Base-by-base conservation (phyloP, 176 grass and related monocot species). In the Bolboschoenus planiculmis region DNA sequence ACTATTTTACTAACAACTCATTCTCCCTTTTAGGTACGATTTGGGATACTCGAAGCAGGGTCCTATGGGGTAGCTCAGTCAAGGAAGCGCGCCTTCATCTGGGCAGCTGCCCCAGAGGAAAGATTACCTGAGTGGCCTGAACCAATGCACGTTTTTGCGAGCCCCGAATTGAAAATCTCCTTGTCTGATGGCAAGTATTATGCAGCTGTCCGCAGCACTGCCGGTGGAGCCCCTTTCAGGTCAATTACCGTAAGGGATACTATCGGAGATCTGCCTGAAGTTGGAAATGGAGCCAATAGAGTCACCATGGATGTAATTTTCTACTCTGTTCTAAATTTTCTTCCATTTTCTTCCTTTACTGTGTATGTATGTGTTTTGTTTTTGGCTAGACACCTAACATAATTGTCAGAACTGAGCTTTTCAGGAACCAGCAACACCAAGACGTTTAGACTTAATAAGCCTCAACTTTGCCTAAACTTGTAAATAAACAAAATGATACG, bases 31-130 rank as follows among this genome's bases (percentile, higher is more conserved):
- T 85, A 99, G 96, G 96, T 99, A 14, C 89, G 96, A 65, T 99
- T 99, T 83, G 96, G 96, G 76, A 99, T 99, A 81, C 81, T 99
- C 31, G 96, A 99, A 87, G 96, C 96, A 36, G 96, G 96, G 48
- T 59, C 92, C 68, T 99, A 86, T 86, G 96, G 96, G 51, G 96
- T 99, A 76, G 90, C 96, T 15, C 96, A 99, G 56, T 99, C 96
- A 70, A 93, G 96, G 77, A 99, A 99, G 86, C 90, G 93, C 66
- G 93, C 96, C 48, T 99, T 99, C 67, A 95, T 99, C 81, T 99
- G 91, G 96, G 96, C 96, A 78, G 96, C 96, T 82, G 86, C 91
- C 71, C 96, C 96, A 60, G 89, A 90, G 73, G 92, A 99, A 79
- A 89, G 13, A 43, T 91, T 99, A 87, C 96, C 96, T 84, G 91